A percentile compares a stretch with the other conserved stretches of the same genome.
phyloP scores from a whole-genome alignment of 2,329 filamentous ascomycete genomes.

The Aspergillus glaucus region DNA sequence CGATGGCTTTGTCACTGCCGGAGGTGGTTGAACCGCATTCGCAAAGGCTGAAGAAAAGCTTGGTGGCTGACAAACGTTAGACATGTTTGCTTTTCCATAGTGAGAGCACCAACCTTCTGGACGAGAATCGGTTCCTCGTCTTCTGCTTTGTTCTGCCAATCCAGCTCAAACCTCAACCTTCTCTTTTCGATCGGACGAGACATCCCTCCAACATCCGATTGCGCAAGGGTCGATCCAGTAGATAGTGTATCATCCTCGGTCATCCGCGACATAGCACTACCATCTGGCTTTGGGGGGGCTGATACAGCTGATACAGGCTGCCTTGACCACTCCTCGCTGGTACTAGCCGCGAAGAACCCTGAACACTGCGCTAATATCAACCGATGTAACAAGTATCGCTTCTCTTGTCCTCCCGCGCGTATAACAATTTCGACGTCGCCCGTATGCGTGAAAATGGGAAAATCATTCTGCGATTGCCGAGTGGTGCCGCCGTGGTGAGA shows the following conservation, averaged over 20 bases:
- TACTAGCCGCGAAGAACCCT: slow-evolving; percentile 80
- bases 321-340: slow-evolving; percentile 68
- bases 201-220: slow-evolving; percentile 34
- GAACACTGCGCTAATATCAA: slow-evolving; percentile 85
- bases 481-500: slow-evolving; percentile 70
- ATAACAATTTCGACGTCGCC: slow-evolving; percentile 91
- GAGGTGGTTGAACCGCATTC: slow-evolving; percentile 38
- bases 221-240: slow-evolving; percentile 32
- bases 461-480: slow-evolving; percentile 76
- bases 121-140: slow-evolving; percentile 83
- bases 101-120: slow-evolving; percentile 56
- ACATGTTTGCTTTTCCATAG: slow-evolving; percentile 7
- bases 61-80: slow-evolving; percentile 20
- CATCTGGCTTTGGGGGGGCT: slow-evolving; percentile 44
- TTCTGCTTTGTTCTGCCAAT: slow-evolving; percentile 61
- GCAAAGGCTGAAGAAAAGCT: slow-evolving; percentile 52
- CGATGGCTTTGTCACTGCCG: slow-evolving; percentile 58
- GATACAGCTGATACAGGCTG: slow-evolving; percentile 6
- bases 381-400: slow-evolving; percentile 78
- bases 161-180: slow-evolving; percentile 83
- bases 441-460: slow-evolving; percentile 81
- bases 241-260: slow-evolving; percentile 31
- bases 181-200: slow-evolving; percentile 45
- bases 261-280: slow-evolving; percentile 26
- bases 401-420: slow-evolving; percentile 62